A percentile compares a stretch with the other conserved stretches of the same genome.
These are phyloP conservation scores for Rhodotorula diobovata DNA, from an alignment of 768 basidiomycete genomes.

Conservation along the genomic window DNA sequence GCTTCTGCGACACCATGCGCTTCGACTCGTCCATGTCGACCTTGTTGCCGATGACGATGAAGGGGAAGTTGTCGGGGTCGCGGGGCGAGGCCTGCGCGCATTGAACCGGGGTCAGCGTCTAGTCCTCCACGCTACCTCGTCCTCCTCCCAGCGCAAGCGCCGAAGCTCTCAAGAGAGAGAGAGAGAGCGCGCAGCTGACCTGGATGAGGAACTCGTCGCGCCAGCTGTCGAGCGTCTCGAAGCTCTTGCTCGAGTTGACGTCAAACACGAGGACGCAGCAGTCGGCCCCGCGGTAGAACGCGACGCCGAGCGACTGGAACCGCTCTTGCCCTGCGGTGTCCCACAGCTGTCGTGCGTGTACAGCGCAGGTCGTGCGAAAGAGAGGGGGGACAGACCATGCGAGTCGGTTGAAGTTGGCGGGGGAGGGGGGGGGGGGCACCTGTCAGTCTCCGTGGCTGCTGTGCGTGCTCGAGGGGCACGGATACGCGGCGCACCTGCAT, in stretches of 20 bases:
- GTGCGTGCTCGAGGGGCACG: neutral
- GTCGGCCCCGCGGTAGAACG: slow-evolving; percentile 98
- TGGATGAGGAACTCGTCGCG: slow-evolving; percentile 95
- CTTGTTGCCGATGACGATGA: slow-evolving; percentile 99
- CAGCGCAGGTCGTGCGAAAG: too few relatives aligned
- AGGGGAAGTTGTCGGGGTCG: slow-evolving; percentile 99
- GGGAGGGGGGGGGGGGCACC: neutral
- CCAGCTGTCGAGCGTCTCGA: slow-evolving; percentile 98
- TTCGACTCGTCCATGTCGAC: slow-evolving; percentile 99
- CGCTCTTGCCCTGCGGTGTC: slow-evolving; percentile 99
- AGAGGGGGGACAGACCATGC: too few relatives aligned
- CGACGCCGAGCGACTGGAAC: slow-evolving; percentile 97
- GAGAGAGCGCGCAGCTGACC: slow-evolving; percentile 40
- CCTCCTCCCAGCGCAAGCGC: neutral
- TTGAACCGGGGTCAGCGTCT: too few relatives aligned
- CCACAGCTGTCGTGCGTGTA: slow-evolving; percentile 70
- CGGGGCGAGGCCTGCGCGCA: slow-evolving; percentile 83
- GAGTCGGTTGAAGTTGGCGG: neutral
- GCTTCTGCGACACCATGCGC: slow-evolving; percentile 97
- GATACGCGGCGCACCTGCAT: slow-evolving; percentile 68
- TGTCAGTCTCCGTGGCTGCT: neutral
- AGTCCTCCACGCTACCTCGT: too few relatives aligned
- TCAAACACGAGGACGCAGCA: slow-evolving; percentile 99
- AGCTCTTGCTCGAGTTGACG: slow-evolving; percentile 96
- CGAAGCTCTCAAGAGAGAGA: too few relatives aligned